Evolutionary conservation across 2,329 filamentous ascomycete species (phyloP).

Genomic region (Aspergillus tubingensis): DNA sequence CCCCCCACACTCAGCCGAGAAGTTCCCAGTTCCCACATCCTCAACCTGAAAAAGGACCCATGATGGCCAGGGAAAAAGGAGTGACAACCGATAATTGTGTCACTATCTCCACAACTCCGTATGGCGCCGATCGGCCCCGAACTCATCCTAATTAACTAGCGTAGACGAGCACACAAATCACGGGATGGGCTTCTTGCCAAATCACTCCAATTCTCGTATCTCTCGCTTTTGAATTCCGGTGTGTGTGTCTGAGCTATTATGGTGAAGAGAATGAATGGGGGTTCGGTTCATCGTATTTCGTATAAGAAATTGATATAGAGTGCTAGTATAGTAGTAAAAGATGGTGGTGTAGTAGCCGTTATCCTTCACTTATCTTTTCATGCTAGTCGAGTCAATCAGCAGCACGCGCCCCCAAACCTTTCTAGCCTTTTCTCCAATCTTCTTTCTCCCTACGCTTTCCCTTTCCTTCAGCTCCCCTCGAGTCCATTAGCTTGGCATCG

Average conservation of each 20-base stretch:
- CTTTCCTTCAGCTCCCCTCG: not conserved
- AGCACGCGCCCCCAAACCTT: not conserved
- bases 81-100: not conserved
- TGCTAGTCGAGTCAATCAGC: conserved; percentile 1
- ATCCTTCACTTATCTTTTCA: not conserved
- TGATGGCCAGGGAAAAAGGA: not conserved
- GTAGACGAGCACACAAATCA: conserved; percentile 3
- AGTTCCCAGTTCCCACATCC: not conserved
- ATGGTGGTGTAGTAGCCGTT: not conserved
- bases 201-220: not conserved
- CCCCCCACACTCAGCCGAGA: conserved; percentile 1
- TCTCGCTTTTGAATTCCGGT: not conserved
- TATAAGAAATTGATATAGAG: too few species aligned
- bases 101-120: conserved; percentile 8
- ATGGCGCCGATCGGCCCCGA: conserved; percentile 8
- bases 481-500: conserved; percentile 8
- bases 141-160: not conserved
- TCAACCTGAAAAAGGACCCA: not conserved
- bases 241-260: not conserved
- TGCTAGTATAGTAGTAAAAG: too few species aligned
- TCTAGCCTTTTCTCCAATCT: not conserved
- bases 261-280: too few species aligned
- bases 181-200: not conserved
- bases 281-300: too few species aligned
- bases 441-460: not conserved